phyloP scores from a whole-genome alignment of 139 green algal species.

The Desmodesmus armatus region DNA sequence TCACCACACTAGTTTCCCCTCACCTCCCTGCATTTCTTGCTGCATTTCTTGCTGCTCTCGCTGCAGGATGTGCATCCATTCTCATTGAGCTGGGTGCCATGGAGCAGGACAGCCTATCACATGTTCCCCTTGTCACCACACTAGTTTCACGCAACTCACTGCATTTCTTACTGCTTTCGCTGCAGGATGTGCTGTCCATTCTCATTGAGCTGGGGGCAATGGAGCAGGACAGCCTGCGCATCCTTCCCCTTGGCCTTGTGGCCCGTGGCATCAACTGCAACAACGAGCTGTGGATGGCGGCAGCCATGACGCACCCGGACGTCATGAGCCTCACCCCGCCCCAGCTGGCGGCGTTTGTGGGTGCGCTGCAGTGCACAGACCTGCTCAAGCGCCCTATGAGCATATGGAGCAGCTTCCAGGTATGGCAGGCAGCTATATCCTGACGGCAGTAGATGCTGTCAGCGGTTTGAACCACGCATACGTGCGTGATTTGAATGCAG shows the following conservation, averaged over 20 bases:
- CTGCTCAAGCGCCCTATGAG: slow-evolving; percentile 51
- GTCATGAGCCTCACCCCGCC: slow-evolving; percentile 63
- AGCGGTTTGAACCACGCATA: too few species aligned
- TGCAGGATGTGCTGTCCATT: slow-evolving; percentile 65
- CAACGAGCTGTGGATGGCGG: slow-evolving; percentile 94
- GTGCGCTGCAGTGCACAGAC: slow-evolving; percentile 70
- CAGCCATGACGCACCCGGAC: slow-evolving; percentile 73
- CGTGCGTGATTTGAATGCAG: too few species aligned
- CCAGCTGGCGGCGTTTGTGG: slow-evolving; percentile 74
- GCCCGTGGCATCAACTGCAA: slow-evolving; percentile 75
- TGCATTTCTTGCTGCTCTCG: not conserved
- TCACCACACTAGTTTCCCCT: too few species aligned
- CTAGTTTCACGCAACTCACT: too few species aligned
- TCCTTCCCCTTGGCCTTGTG: slow-evolving; percentile 76
- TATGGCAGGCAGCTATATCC: too few species aligned
- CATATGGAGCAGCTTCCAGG: slow-evolving; percentile 46
- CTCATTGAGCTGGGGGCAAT: slow-evolving; percentile 68
- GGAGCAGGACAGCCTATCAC: not conserved
- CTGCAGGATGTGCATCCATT: not conserved
- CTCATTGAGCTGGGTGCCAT: not conserved
- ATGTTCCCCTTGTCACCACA: not conserved
- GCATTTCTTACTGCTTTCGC: not conserved
- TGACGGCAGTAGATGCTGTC: too few species aligned
- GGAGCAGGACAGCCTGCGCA: slow-evolving; percentile 49
- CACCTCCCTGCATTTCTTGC: too few species aligned